Base-by-base conservation (phyloP, 2,329 filamentous ascomycete genomes). In the Juglanconis sp. region DNA sequence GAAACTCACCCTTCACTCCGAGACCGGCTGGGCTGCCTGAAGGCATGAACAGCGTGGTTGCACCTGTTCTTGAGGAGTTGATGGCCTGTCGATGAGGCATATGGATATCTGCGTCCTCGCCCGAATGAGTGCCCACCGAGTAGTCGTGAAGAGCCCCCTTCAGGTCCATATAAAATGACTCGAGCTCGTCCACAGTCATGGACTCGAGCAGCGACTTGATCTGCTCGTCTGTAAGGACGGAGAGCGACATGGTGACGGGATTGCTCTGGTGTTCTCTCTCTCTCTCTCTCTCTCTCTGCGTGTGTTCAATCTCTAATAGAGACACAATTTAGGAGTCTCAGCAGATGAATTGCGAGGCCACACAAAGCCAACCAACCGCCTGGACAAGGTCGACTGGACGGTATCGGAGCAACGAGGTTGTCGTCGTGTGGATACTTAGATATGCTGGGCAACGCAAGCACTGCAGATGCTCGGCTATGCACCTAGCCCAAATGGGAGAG, bases 1-100 rank as follows among this genome's bases (percentile, higher is more conserved):
- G 36, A 36, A 36, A 11, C 47, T 17, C 38, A 82, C 84, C 84
- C 77, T 93, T 93, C 67, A 91, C 82, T 3, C 85, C 87, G 64
- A 90, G 87, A 34, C 84, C 85, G 7, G 76, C 72, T 0, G 83
- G 82, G 61, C 86, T 86, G 31, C 81, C 85, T 1, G 88, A 88
- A 0, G 89, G 89, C 87, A 92, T 91, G 70, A 91, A 92, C 30
- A 92, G 74, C 2, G 87, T 90, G 17, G 84, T 87, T 35, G 80
- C 77, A 46, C 79, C 79, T 15, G 80, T 82, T 0, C 70, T 71
- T 1, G 74, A 69, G 32, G 81, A 81, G 46, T 79, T 70, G 7
- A 85, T 76, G 0, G 78, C 73, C 9, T 78, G 78, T 36, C 83
- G 77, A 59, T 79, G 76, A 5, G 85, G 86, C 66, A 87, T 84